Evolutionary conservation across 306 rosid genomes (phyloP), one percentile per base, ranked within the genome.

Genomic region (Quercus robur): DNA sequence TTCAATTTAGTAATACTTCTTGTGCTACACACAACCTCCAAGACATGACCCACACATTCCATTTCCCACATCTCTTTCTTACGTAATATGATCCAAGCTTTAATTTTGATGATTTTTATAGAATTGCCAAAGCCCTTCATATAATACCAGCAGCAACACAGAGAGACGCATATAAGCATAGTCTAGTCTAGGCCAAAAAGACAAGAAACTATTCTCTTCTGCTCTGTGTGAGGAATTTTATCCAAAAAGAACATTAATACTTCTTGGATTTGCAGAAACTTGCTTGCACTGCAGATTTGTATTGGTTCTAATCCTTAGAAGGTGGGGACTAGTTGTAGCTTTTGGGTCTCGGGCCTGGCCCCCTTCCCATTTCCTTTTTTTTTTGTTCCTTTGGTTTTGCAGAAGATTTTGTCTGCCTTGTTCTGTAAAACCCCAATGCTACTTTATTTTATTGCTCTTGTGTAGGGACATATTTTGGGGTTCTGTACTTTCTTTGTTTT

Each of bases 211-310:
- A 69, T 71, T 85, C 75, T 70, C 75, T 81, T 78, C 77, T 83
- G 46, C 46, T 8, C 46, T 85, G 74, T 81, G 70, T 79, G 79
- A 69, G 86, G 67, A 81, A 84, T 75, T 82, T 41, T 41, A 41
- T 41, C 46, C 81, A 86, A 76, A 73, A 82, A 69, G 56, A 73
- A 86, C 85, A 84, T 84, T 82, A 67, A 67, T 26, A 84, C 89
- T 87, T 81, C 87, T 90, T 82, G 90, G 89, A 76, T 87, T 73
- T 83, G 87, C 91, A 84, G 85, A 81, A 73, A 41, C 46, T 41
- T 41, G 46, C 11, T 64, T 88, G 75, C 78, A 58, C 85, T 81
- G 84, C 85, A 82, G 18, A 77, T 69, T 77, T 55, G 79, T 78
- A 61, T 71, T 81, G 26, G 15, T 41, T 41, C 46, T 55, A 46